A percentile compares a stretch with the other conserved stretches of the same genome.
phyloP scores from a whole-genome alignment of 1,139 yeast species.

The Protomyces inundatus region DNA sequence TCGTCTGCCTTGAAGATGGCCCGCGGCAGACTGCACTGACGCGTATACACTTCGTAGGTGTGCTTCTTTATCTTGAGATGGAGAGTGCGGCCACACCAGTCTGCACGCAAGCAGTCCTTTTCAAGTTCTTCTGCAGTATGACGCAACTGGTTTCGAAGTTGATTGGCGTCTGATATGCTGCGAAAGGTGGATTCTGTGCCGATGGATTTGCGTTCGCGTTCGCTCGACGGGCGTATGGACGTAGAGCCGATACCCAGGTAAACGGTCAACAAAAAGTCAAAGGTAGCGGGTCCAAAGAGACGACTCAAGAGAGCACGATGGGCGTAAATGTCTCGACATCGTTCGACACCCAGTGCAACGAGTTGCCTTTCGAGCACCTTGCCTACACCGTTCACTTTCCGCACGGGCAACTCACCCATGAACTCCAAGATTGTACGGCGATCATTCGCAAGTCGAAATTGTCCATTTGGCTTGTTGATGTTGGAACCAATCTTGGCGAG shows the following conservation, averaged over 20 bases:
- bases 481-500: conserved; percentile 63
- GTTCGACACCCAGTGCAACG: conserved; percentile 31
- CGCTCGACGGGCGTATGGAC: conserved; percentile 30
- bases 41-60: conserved; percentile 32
- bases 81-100: conserved; percentile 32
- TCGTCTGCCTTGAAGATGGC: conserved; percentile 31
- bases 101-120: conserved; percentile 30
- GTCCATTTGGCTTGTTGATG: conserved; percentile 67
- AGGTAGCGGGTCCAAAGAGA: conserved; percentile 29
- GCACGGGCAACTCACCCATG: conserved; percentile 31
- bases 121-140: conserved; percentile 31
- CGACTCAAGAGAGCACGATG: conserved; percentile 29
- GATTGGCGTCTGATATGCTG: conserved; percentile 25
- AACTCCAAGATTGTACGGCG: conserved; percentile 32
- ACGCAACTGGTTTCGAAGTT: conserved; percentile 29
- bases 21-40: conserved; percentile 29
- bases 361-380: conserved; percentile 34
- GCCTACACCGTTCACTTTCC: conserved; percentile 34
- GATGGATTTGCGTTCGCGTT: conserved; percentile 33
- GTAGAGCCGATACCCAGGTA: conserved; percentile 35
- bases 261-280: conserved; percentile 31
- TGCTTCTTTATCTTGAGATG: conserved; percentile 33
- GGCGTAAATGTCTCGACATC: conserved; percentile 32
- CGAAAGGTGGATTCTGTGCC: conserved; percentile 34
- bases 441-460: conserved; percentile 35